phyloP scores from a whole-genome alignment of 148 eudicot species.

The Diospyros lotus region DNA sequence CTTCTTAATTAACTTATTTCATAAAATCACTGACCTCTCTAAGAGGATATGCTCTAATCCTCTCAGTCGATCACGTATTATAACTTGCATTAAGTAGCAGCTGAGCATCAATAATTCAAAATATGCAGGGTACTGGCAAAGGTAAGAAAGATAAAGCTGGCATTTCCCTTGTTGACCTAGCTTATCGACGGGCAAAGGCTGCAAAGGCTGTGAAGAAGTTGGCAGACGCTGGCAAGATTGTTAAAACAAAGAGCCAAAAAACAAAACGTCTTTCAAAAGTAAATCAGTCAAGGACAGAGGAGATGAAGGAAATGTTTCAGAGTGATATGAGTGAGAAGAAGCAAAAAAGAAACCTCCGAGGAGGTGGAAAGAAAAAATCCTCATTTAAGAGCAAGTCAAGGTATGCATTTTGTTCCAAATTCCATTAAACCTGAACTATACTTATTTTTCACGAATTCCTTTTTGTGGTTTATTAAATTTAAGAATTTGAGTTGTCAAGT shows the following conservation, averaged over 20 bases:
- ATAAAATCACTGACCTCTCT: background rate
- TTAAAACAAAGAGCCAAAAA: constrained; percentile 36
- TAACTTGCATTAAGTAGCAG: background rate
- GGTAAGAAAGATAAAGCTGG: constrained; percentile 60
- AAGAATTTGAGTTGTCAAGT: background rate
- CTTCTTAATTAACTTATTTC: background rate
- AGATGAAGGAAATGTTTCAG: constrained; percentile 76
- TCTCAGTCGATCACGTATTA: background rate
- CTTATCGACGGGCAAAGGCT: constrained; percentile 84
- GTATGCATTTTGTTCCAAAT: constrained; percentile 34
- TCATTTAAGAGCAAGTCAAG: constrained; percentile 97
- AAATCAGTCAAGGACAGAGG: constrained; percentile 65
- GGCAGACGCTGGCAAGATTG: constrained; percentile 56
- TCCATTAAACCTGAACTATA: background rate
- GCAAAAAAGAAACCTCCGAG: constrained; percentile 42
- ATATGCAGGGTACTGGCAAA: constrained; percentile 49
- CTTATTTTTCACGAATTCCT: background rate
- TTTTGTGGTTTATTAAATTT: background rate
- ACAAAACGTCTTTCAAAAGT: constrained; percentile 29
- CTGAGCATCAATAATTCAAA: background rate
- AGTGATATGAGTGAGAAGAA: constrained; percentile 68
- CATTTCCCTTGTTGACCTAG: constrained; percentile 81
- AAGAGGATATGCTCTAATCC: background rate
- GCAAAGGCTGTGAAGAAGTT: constrained; percentile 68
- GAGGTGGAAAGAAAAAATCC: constrained; percentile 52